Evolutionary conservation across 2,329 filamentous ascomycete species (phyloP).

Genomic region (Xylariaceae sp.): DNA sequence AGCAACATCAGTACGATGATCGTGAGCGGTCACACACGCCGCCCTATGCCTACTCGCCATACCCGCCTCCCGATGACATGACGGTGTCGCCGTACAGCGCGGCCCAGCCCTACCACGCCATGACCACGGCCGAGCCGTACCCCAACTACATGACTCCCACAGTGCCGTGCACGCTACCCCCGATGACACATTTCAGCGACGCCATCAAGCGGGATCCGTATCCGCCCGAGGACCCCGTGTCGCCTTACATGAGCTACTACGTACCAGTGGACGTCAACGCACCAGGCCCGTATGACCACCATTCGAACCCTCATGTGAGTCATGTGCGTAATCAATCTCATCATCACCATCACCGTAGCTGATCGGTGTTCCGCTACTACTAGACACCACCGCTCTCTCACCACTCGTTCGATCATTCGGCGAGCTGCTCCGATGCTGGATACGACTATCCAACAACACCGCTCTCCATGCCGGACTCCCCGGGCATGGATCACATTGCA

Average conservation of each 20-base stretch:
- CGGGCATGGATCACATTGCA: conserved; percentile 37
- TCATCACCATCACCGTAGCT: conserved; percentile 42
- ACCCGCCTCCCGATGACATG: conserved; percentile 61
- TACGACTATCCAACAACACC: conserved; percentile 66
- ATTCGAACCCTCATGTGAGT: conserved; percentile 72
- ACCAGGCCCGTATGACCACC: conserved; percentile 58
- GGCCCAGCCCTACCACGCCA: conserved; percentile 45
- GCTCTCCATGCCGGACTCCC: conserved; percentile 66
- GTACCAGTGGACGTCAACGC: conserved; percentile 59
- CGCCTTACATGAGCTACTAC: conserved; percentile 64
- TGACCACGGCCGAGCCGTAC: conserved; percentile 48
- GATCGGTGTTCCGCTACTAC: conserved; percentile 37
- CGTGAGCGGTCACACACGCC: conserved; percentile 67
- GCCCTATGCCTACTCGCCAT: conserved; percentile 63
- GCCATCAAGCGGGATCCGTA: conserved; percentile 62
- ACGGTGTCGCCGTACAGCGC: conserved; percentile 55
- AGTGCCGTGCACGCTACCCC: conserved; percentile 55
- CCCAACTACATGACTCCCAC: conserved; percentile 52
- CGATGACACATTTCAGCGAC: conserved; percentile 58
- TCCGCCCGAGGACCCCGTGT: conserved; percentile 54
- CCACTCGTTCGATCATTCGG: conserved; percentile 64
- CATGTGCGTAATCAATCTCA: conserved; percentile 40
- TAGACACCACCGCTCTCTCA: conserved; percentile 75
- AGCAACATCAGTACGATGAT: conserved; percentile 52
- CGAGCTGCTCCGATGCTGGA: conserved; percentile 55